phyloP scores from a whole-genome alignment of 2,329 filamentous ascomycete genomes.

The Phyllosticta ampelicida region DNA sequence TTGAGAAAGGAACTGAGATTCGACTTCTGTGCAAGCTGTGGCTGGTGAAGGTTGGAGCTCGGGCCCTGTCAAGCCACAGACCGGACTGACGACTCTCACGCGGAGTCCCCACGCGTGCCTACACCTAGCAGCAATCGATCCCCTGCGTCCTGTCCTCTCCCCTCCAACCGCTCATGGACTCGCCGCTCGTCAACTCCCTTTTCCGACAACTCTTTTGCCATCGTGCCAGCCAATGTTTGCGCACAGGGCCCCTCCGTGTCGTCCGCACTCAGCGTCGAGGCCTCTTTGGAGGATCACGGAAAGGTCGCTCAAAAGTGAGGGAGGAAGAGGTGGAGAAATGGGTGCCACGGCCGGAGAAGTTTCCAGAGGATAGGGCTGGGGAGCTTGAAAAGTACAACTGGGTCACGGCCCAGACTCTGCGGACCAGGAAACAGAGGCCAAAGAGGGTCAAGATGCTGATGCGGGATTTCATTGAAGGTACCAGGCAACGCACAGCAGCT shows the following conservation, averaged over 20 bases:
- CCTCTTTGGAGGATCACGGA: background rate
- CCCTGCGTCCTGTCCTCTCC: conserved; percentile 1
- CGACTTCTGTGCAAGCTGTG: background rate
- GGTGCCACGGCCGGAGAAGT: conserved; percentile 71
- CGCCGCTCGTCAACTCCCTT: conserved; percentile 62
- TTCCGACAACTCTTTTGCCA: conserved; percentile 80
- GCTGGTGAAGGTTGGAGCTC: conserved; percentile 4
- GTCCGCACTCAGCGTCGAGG: conserved; percentile 6
- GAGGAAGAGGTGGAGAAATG: conserved; percentile 42
- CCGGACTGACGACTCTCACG: background rate
- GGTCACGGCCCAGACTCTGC: conserved; percentile 73
- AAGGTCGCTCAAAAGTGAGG: background rate
- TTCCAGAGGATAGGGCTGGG: conserved; percentile 64
- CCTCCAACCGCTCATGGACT: conserved; percentile 54
- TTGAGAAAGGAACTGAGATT: background rate
- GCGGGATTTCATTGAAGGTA: conserved; percentile 93
- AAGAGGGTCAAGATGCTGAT: conserved; percentile 91
- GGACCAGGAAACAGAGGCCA: conserved; percentile 62
- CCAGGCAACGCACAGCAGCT: conserved; percentile 5
- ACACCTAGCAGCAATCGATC: conserved; percentile 6
- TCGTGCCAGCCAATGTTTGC: conserved; percentile 11
- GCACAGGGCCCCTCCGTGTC: background rate
- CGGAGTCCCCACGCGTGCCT: background rate
- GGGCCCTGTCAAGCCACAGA: conserved; percentile 14
- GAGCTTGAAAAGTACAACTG: conserved; percentile 76